Conservation (phyloP, 306 rosid species). For the Lathyrus oleraceus region DNA sequence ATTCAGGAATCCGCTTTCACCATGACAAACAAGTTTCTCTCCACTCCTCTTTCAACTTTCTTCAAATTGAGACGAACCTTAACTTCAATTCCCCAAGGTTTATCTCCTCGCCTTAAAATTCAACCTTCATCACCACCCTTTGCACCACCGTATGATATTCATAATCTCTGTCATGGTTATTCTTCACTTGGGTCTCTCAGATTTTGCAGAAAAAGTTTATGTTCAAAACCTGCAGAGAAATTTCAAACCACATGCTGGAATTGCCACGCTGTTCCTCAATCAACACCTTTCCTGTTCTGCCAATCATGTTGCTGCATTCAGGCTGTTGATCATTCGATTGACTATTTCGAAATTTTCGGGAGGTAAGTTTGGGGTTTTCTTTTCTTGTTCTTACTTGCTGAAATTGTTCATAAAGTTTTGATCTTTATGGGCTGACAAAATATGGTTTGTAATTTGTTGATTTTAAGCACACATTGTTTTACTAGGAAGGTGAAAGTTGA, state of each 20-base stretch:
- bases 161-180: neutral
- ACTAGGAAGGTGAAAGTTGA: neutral
- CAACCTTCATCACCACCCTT: slow-evolving; percentile 17
- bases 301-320: slow-evolving; percentile 73
- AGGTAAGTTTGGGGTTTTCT: slow-evolving; percentile 51
- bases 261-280: slow-evolving; percentile 49
- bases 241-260: slow-evolving; percentile 63
- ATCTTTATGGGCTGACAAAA: slow-evolving; percentile 2
- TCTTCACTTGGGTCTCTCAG: slow-evolving; percentile 30
- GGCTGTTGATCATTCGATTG: slow-evolving; percentile 65
- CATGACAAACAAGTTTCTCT: slow-evolving; percentile 56
- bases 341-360: slow-evolving; percentile 78
- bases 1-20: slow-evolving; percentile 16
- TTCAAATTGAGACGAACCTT: slow-evolving; percentile 33
- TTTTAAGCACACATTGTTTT: neutral
- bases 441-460: slow-evolving; percentile 2
- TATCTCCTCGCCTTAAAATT: slow-evolving; percentile 18
- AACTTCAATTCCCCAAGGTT: slow-evolving; percentile 31
- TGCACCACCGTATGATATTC: slow-evolving; percentile 3
- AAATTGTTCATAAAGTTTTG: slow-evolving; percentile 20
- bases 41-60: slow-evolving; percentile 40
- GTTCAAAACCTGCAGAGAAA: slow-evolving; percentile 46
- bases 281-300: slow-evolving; percentile 62
- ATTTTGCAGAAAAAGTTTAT: slow-evolving; percentile 32
- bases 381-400: neutral